Evolutionary conservation across 2,329 filamentous ascomycete species (phyloP), one percentile per base, ranked within the genome.

Genomic region (Beauveria caledonica): DNA sequence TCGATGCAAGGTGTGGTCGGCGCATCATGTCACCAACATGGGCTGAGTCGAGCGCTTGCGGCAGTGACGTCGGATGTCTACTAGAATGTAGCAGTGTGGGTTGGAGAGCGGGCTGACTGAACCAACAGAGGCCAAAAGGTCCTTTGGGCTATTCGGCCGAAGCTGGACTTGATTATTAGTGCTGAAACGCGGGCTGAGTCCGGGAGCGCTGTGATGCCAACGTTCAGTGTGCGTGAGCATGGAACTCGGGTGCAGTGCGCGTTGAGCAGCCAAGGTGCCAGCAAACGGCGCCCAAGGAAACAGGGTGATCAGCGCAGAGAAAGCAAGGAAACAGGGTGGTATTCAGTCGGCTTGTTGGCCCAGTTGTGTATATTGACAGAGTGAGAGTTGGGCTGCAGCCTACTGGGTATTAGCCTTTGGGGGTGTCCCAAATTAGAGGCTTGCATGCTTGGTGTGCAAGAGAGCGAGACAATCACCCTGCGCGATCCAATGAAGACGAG

Each of bases 401-500:
- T 13, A 1, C 33, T 40, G 13, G 23, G 23, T 13, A 45, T 25
- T 19, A n/a, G 33, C 10, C 33, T 25, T 23, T 9, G 50, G 50
- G 50, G 50, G 33, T 23, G 33, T 27, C 29, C 51, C 51, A 54
- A 45, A 55, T 55, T 55, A 45, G 39, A 55, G 54, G 54, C 54
- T 7, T 57, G 54, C 54, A 57, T 48, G 33, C n/a, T 56, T n/a
- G 54, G n/a, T 46, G 42, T 57, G 54, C 19, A 46, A 45, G 39
- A 56, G 53, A 23, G 40, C 53, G 40, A 57, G 54, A 57, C 54
- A 57, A 19, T 15, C n/a, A 27, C n/a, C 42, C 19, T 11, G 27
- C 42, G 9, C n/a, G 42, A 27, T 29, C 54, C 54, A 57, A 57
- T 57, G 23, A 23, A 13, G 42, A 25, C 27, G 25, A 33, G 54